phyloP scores from a whole-genome alignment of 139 green algal genomes.

The Tetraselmis striata region DNA sequence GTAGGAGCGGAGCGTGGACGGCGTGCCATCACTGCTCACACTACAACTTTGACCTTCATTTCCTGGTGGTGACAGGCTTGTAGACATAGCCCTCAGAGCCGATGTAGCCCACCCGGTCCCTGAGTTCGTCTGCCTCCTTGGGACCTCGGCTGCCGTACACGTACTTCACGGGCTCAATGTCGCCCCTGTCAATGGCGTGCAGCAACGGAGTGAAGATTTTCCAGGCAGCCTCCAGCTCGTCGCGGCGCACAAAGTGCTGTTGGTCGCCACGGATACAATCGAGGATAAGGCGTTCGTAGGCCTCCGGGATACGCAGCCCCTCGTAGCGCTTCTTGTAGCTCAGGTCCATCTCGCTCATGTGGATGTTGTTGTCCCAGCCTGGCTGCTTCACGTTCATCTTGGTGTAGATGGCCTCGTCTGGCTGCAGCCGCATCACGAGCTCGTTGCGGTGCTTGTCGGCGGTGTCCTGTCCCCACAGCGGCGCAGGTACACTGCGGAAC shows the following conservation, averaged over 20 bases:
- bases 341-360: conserved; percentile 82
- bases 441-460: conserved; percentile 69
- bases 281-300: conserved; percentile 92
- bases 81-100: conserved; percentile 49
- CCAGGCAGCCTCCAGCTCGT: conserved; percentile 90
- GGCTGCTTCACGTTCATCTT: conserved; percentile 77
- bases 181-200: conserved; percentile 65
- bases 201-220: conserved; percentile 89
- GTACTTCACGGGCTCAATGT: conserved; percentile 47
- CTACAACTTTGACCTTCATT: no score
- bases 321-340: conserved; percentile 47
- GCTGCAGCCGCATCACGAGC: conserved; percentile 75
- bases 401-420: conserved; percentile 87
- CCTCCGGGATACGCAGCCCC: conserved; percentile 74
- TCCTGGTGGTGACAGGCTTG: conserved; percentile 5
- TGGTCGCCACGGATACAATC: conserved; percentile 87
- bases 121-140: conserved; percentile 46
- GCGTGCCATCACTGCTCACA: no score
- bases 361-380: conserved; percentile 63
- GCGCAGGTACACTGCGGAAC: conserved; percentile 16
- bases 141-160: conserved; percentile 51
- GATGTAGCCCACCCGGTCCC: conserved; percentile 42
- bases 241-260: conserved; percentile 91
- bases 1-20: no score
- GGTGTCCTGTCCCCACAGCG: conserved; percentile 29